Conservation (phyloP, 441 rosid species). For the Eugenia klotzschiana region DNA sequence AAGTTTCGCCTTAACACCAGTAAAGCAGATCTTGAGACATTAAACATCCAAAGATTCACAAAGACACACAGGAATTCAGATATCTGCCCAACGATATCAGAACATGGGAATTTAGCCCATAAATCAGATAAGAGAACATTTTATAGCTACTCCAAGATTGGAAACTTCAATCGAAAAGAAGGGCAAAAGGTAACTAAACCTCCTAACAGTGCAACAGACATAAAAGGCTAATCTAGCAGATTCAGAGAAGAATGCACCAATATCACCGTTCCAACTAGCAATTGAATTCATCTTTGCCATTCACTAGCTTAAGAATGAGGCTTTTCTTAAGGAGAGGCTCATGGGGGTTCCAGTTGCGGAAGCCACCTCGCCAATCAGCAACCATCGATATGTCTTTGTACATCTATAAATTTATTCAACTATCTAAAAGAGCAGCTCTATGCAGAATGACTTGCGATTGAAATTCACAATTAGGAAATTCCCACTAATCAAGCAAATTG, state of each 20-base stretch:
- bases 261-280: neutral
- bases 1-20: neutral
- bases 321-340: neutral
- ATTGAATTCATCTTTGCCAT: neutral
- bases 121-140: neutral
- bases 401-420: neutral
- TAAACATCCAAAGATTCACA: neutral
- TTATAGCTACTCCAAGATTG: neutral
- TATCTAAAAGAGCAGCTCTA: neutral
- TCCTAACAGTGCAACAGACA: neutral
- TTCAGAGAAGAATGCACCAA: neutral
- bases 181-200: neutral
- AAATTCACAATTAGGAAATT: neutral
- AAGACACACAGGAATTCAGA: neutral
- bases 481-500: neutral
- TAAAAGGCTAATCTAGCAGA: neutral
- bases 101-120: neutral
- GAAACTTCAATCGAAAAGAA: neutral
- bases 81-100: neutral
- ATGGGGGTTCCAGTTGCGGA: neutral
- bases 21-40: neutral
- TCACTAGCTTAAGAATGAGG: neutral
- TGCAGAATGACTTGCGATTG: neutral
- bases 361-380: neutral
- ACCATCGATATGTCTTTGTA: neutral